Conservation (phyloP, 768 basidiomycete genomes). For the Boletus barrowsii region DNA sequence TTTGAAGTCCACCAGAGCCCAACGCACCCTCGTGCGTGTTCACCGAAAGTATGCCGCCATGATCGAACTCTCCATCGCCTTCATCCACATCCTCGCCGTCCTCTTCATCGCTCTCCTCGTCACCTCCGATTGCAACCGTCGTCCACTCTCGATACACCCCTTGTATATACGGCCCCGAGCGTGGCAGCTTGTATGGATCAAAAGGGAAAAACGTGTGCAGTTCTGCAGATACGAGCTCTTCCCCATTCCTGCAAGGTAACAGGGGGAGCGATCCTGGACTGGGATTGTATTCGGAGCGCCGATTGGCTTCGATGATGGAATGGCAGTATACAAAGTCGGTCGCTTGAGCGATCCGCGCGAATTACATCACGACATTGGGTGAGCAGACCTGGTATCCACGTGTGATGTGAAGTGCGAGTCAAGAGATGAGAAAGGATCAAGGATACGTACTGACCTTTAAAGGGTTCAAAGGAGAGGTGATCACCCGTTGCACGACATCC, state of each 20-base stretch:
- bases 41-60: slow-evolving; percentile 1
- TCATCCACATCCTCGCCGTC: slow-evolving; percentile 42
- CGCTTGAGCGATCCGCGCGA: slow-evolving; percentile 87
- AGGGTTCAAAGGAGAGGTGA: slow-evolving; percentile 84
- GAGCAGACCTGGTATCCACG: slow-evolving; percentile 72
- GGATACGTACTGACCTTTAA: slow-evolving; percentile 45
- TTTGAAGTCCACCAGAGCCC: slow-evolving; percentile 18
- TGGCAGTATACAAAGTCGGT: slow-evolving; percentile 94
- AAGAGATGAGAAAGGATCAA: too few relatives aligned
- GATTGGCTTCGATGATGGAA: slow-evolving; percentile 87
- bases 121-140: slow-evolving; percentile 66
- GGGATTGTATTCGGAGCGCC: slow-evolving; percentile 53
- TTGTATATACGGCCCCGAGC: slow-evolving; percentile 74
- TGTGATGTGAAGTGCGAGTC: not conserved
- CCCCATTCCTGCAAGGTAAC: slow-evolving; percentile 26
- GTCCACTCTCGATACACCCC: slow-evolving; percentile 89
- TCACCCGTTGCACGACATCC: slow-evolving; percentile 71
- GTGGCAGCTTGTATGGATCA: slow-evolving; percentile 90
- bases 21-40: not conserved
- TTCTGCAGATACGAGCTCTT: slow-evolving; percentile 52
- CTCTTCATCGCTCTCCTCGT: slow-evolving; percentile 69
- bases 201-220: slow-evolving; percentile 97
- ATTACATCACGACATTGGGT: slow-evolving; percentile 85
- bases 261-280: slow-evolving; percentile 20
- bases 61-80: not conserved